Evolutionary conservation across 2,329 filamentous ascomycete genomes (phyloP), one percentile per base, ranked within the genome.

Genomic region (Juglanconis oblonga): DNA sequence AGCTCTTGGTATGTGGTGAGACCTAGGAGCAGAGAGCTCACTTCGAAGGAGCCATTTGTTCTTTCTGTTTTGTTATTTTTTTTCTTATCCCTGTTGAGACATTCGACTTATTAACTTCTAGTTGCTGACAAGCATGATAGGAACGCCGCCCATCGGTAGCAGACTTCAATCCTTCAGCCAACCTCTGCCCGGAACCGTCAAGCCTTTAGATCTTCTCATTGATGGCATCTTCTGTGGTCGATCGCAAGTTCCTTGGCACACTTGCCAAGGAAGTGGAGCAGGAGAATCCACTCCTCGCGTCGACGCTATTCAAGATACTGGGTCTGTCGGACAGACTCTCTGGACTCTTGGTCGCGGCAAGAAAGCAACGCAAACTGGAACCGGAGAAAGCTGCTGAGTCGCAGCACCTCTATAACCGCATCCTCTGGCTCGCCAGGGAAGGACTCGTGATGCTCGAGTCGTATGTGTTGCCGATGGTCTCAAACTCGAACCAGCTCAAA

Each of bases 171-270:
- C 17, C 14, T 31, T 56, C n/a, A 24, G 5, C 17, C 50, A 56
- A 50, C 51, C 5, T 4, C 5, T 6, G 5, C 42, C 24, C 24
- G 24, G 24, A 24, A 24, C 24, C 24, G 24, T 24, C 24, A 24
- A 24, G 24, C 24, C 24, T 38, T 51, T 8, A 31, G 35, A 47
- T 17, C 50, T 61, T 62, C 35, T 32, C 51, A 44, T 70, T 72
- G 64, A 99, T 98, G 95, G 95, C 95, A 77, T 95, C 93, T 72
- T 95, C 92, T 63, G 92, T 97, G 77, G 92, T 98, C 64, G 95
- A 99, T 75, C 93, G 97, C 78, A 99, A 98, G 78, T 97, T 96
- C 76, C 83, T 99, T 70, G 92, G 92, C 77, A 88, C 87, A 71
- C 88, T 97, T 72, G 94, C 95, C 72, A 90, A 88, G 75, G 83